Conservation (phyloP, 2,329 filamentous ascomycete genomes). For the Thelonectria rubi region DNA sequence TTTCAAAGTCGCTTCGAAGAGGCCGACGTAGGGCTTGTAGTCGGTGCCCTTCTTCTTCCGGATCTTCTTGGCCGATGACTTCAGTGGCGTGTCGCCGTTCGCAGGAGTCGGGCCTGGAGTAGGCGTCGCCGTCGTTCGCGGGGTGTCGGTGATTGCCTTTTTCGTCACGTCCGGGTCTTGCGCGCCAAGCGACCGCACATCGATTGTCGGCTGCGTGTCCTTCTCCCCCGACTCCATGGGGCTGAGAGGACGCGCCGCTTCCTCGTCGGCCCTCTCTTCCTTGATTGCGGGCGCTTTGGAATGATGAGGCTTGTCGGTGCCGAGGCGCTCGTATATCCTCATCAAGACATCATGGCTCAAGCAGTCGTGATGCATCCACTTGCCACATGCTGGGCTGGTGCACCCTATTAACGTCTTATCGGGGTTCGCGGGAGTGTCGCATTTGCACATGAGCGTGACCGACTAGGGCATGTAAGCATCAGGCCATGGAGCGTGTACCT, state of each 20-base stretch:
- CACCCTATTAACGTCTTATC: constrained; percentile 69
- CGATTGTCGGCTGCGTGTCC: constrained; percentile 61
- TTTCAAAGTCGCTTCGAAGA: constrained; percentile 61
- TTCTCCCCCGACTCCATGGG: constrained; percentile 61
- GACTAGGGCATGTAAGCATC: constrained; percentile 51
- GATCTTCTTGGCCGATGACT: constrained; percentile 46
- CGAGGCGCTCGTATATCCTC: constrained; percentile 60
- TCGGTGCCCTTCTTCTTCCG: constrained; percentile 51
- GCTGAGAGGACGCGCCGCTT: constrained; percentile 56
- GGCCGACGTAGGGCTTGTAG: constrained; percentile 59
- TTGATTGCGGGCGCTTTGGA: constrained; percentile 51
- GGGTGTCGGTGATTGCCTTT: constrained; percentile 45
- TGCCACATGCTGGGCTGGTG: constrained; percentile 61
- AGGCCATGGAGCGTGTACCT: neutral
- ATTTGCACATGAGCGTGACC: constrained; percentile 66
- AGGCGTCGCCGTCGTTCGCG: constrained; percentile 45
- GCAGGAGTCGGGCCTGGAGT: constrained; percentile 44
- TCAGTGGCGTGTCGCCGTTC: constrained; percentile 37
- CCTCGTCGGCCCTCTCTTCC: constrained; percentile 48
- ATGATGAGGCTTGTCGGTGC: constrained; percentile 60
- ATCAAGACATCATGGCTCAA: constrained; percentile 64
- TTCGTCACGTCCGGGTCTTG: constrained; percentile 52
- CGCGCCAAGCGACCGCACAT: constrained; percentile 59
- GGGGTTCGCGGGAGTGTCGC: constrained; percentile 68
- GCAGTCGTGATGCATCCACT: constrained; percentile 72